These are phyloP conservation scores for Pseudozyma tsukubaensis DNA, from an alignment of 1,284 basidiomycete species.

Conservation along the genomic window DNA sequence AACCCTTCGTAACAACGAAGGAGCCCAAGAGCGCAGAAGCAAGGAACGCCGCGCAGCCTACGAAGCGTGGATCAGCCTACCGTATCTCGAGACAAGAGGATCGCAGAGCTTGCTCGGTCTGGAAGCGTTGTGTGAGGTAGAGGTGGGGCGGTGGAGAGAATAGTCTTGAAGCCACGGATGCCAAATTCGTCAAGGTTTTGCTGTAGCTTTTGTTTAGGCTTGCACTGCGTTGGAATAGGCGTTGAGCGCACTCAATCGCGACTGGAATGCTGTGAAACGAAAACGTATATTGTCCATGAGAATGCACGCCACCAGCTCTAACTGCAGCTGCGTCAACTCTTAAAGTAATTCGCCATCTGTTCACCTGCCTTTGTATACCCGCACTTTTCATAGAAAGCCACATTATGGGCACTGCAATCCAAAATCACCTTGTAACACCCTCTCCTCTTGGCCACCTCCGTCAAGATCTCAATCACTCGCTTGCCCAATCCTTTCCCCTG, in stretches of 20 bases:
- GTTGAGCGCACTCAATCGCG: no score
- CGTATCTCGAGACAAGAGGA: slow-evolving; percentile 52
- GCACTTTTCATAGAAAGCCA: slow-evolving; percentile 97
- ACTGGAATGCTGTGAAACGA: background rate
- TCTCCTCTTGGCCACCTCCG: slow-evolving; percentile 78
- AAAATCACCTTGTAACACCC: slow-evolving; percentile 95
- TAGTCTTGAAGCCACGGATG: slow-evolving; percentile 1
- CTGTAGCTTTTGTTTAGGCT: background rate
- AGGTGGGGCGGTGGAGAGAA: slow-evolving; percentile 57
- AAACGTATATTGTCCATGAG: slow-evolving; percentile 18
- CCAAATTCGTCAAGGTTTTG: background rate
- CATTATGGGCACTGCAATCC: slow-evolving; percentile 90
- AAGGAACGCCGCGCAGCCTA: slow-evolving; percentile 34
- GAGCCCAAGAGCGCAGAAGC: slow-evolving; percentile 10
- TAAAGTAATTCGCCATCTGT: slow-evolving; percentile 64
- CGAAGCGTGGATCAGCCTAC: slow-evolving; percentile 49
- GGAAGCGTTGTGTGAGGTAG: slow-evolving; percentile 59
- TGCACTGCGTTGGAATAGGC: no score
- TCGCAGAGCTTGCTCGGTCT: slow-evolving; percentile 48
- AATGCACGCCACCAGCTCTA: background rate
- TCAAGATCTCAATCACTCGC: slow-evolving; percentile 84
- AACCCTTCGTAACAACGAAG: slow-evolving; percentile 3
- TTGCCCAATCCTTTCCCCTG: slow-evolving; percentile 92
- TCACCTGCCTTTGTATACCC: slow-evolving; percentile 72
- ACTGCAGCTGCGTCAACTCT: no score